Percentiles rank a stretch among this genome's conserved stretches.
Evolutionary conservation across 2,329 filamentous ascomycete species (phyloP).

Genomic region (Talaromyces pinophilus): DNA sequence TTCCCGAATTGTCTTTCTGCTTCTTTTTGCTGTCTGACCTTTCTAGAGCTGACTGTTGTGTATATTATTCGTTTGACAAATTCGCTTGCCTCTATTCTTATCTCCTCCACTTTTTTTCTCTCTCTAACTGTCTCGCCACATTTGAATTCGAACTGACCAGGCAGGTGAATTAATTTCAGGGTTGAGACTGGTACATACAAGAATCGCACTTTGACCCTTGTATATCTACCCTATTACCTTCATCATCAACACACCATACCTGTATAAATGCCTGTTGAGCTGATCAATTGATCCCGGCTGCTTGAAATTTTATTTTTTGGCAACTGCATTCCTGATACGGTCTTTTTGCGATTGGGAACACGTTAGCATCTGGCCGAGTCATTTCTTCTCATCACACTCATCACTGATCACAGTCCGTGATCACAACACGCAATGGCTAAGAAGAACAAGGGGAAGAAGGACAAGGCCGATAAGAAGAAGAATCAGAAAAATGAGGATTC

Average conservation of each 20-base stretch:
- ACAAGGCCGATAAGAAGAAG: conserved; percentile 24
- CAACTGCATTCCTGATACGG: not conserved
- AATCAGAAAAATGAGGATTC: conserved; percentile 18
- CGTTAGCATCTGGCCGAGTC: conserved; percentile 25
- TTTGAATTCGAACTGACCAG: conserved; percentile 20
- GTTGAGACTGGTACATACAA: not conserved
- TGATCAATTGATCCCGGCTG: conserved; percentile 7
- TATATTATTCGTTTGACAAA: conserved; percentile 34
- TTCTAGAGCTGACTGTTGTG: conserved; percentile 31
- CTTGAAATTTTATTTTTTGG: conserved; percentile 3
- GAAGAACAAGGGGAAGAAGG: conserved; percentile 25
- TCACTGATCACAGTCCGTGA: conserved; percentile 7
- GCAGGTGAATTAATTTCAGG: conserved; percentile 8
- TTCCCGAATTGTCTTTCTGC: conserved; percentile 35
- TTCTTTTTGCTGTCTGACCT: conserved; percentile 26
- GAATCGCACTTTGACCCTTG: conserved; percentile 2
- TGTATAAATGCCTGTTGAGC: conserved; percentile 14
- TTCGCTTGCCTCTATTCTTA: conserved; percentile 3
- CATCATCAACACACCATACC: conserved; percentile 15
- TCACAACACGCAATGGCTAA: conserved; percentile 17
- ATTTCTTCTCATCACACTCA: conserved; percentile 1
- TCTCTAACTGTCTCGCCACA: conserved; percentile 1
- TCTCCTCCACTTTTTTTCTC: conserved; percentile 12
- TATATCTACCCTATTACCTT: conserved; percentile 18
- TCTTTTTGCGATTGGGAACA: conserved; percentile 26